Evolutionary conservation across 2,329 filamentous ascomycete species (phyloP), one percentile per base, ranked within the genome.

Genomic region (Daldinia sp.): DNA sequence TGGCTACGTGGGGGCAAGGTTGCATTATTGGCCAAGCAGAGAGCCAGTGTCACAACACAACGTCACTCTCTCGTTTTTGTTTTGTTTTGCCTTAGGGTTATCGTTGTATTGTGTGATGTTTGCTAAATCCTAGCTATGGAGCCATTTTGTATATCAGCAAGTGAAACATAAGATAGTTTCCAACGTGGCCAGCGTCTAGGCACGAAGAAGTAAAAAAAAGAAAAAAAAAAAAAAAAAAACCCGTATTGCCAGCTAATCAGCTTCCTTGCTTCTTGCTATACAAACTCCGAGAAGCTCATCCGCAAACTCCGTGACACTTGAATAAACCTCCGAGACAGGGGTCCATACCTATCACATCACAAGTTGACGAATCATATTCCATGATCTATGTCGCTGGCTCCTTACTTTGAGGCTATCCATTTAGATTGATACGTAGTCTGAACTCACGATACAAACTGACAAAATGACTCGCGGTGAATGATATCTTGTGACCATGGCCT

Each of bases 1-100:
- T 56, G 46, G 44, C 30, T 53, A 53, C 56, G 65, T 60, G 65
- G 60, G 60, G 65, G 42, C 30, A 39, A 20, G 46, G 46, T 51
- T 18, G 46, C 42, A 37, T 46, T 59, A 64, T 54, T 54, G 44
- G 42, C 37, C 37, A 48, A 58, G 23, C 30, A 60, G 48, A 58
- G 54, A 44, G 15, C 60, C 54, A 51, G 41, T 67, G 41, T 26
- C 12, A 37, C 54, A 20, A 30, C 30, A 44, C 46, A 28, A 33
- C 28, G 28, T 42, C 54, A 55, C 57, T 48, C 13, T n/a, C 20
- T 18, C 33, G 20, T n/a, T 54, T 30, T 46, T 33, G 18, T 51
- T 50, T 50, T 33, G 6, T 33, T 33, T 35, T 35, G 20, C 20
- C 46, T 51, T 33, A 7, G 15, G 15, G 18, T 33, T 18, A 26